These are phyloP conservation scores for Simmondsia chinensis DNA, from an alignment of 148 eudicot genomes.

Conservation along the genomic window DNA sequence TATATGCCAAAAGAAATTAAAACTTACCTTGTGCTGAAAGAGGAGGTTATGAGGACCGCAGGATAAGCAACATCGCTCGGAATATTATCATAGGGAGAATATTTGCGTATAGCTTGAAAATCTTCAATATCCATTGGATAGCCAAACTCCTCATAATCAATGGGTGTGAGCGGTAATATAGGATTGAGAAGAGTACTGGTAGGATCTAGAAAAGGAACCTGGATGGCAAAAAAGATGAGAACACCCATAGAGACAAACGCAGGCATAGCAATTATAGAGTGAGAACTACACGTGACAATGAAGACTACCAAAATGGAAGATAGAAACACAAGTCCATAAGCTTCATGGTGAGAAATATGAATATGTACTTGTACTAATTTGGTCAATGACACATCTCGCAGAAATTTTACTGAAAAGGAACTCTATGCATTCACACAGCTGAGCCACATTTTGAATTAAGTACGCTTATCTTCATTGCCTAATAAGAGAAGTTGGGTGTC, in stretches of 20 bases:
- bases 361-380: too few species aligned
- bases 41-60: slow-evolving; percentile 65
- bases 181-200: slow-evolving; percentile 69
- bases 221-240: slow-evolving; percentile 7
- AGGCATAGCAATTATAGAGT: too few species aligned
- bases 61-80: slow-evolving; percentile 60
- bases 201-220: slow-evolving; percentile 96
- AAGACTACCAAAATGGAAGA: too few species aligned
- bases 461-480: too few species aligned
- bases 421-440: too few species aligned
- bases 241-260: background rate
- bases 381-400: too few species aligned
- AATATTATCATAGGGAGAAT: slow-evolving; percentile 83
- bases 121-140: slow-evolving; percentile 75
- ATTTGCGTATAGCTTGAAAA: slow-evolving; percentile 63
- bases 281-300: too few species aligned
- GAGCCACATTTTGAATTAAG: too few species aligned
- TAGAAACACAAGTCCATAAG: too few species aligned
- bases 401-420: too few species aligned
- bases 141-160: slow-evolving; percentile 90
- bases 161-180: slow-evolving; percentile 64
- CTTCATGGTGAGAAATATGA: too few species aligned
- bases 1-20: background rate
- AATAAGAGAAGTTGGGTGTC: too few species aligned
- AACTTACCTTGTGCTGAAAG: slow-evolving; percentile 68